Percentiles rank a stretch among this genome's conserved stretches.
phyloP scores from a whole-genome alignment of 2,329 filamentous ascomycete genomes.

The Arthroderma uncinatum region DNA sequence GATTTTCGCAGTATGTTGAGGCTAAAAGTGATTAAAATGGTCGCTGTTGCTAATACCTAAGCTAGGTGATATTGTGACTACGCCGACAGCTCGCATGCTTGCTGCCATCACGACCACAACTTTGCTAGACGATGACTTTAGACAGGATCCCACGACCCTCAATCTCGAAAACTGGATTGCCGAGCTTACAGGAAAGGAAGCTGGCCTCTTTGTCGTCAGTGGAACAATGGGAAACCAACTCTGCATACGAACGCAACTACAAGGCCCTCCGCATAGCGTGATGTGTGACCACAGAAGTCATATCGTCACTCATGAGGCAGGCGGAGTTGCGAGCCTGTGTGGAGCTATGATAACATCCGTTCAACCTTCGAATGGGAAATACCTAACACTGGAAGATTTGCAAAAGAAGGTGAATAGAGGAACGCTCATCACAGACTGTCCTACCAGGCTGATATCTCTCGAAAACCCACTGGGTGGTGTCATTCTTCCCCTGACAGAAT shows the following conservation, averaged over 20 bases:
- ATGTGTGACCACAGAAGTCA: slow-evolving; percentile 26
- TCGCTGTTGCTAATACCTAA: neutral
- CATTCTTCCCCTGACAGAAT: slow-evolving; percentile 20
- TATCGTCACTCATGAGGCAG: slow-evolving; percentile 24
- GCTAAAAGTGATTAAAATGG: neutral
- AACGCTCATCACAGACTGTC: slow-evolving; percentile 22
- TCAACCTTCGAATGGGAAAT: slow-evolving; percentile 23
- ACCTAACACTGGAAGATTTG: slow-evolving; percentile 28
- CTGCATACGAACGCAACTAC: slow-evolving; percentile 23
- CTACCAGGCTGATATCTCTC: slow-evolving; percentile 23
- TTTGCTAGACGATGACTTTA: slow-evolving; percentile 75
- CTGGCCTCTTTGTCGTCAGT: slow-evolving; percentile 24
- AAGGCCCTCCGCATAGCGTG: slow-evolving; percentile 22
- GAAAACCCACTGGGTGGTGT: slow-evolving; percentile 22
- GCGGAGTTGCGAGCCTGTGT: slow-evolving; percentile 22
- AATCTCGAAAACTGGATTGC: slow-evolving; percentile 55
- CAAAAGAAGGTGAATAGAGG: slow-evolving; percentile 19
- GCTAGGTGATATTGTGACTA: slow-evolving; percentile 57
- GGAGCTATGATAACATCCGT: slow-evolving; percentile 24
- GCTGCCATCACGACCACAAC: slow-evolving; percentile 61
- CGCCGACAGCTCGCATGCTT: slow-evolving; percentile 70
- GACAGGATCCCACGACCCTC: slow-evolving; percentile 67
- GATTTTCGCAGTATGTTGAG: slow-evolving; percentile 12
- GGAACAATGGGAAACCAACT: slow-evolving; percentile 34
- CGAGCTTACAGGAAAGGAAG: slow-evolving; percentile 24